These are phyloP conservation scores for Spongospora subterranea DNA, from an alignment of 208 protist species.

Conservation along the genomic window DNA sequence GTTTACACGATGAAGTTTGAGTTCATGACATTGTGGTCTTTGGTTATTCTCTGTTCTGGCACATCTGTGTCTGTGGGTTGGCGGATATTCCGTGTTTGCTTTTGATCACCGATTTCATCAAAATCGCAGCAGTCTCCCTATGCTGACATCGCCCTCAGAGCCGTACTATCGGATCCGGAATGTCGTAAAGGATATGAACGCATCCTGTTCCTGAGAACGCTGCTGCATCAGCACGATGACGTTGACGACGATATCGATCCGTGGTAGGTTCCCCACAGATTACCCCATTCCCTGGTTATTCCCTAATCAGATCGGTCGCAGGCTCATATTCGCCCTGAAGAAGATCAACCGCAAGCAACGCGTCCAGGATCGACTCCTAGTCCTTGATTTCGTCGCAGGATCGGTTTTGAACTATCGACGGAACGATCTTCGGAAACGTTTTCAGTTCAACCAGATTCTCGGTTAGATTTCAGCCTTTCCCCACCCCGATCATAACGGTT, in stretches of 20 bases:
- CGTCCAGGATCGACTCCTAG: neutral
- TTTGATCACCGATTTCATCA: too few species aligned
- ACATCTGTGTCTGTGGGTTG: too few species aligned
- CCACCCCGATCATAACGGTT: too few species aligned
- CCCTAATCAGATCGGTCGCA: neutral
- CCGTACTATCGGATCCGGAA: conserved; percentile 15
- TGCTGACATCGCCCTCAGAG: neutral
- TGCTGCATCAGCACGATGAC: conserved; percentile 48
- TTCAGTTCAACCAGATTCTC: conserved; percentile 25
- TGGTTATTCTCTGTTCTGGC: too few species aligned
- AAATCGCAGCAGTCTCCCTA: too few species aligned
- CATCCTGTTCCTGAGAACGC: conserved; percentile 55
- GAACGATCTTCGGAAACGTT: neutral
- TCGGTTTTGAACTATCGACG: neutral
- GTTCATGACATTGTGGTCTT: too few species aligned
- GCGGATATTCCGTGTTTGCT: too few species aligned
- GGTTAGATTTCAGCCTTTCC: neutral
- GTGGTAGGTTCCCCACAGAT: neutral
- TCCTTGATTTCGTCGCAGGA: neutral
- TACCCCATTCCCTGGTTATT: neutral
- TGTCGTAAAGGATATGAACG: conserved; percentile 21
- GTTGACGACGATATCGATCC: conserved; percentile 1
- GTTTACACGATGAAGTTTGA: too few species aligned
- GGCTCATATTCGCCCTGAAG: neutral
- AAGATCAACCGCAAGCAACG: conserved; percentile 20